Base-by-base conservation (phyloP, 129 eudicot species). In the Helichrysum umbraculigerum region DNA sequence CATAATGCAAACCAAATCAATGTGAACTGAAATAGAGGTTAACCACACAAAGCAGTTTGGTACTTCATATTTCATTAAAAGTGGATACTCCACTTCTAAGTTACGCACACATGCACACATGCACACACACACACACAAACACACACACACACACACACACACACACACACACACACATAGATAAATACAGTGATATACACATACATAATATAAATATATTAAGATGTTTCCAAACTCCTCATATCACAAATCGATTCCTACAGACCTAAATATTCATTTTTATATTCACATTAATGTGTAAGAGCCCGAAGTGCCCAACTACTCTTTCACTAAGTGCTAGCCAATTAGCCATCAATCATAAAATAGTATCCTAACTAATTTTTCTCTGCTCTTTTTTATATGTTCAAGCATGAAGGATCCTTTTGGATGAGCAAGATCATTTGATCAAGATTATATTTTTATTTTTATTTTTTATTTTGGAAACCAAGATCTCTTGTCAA, bases 281-380 rank as follows among this genome's bases (percentile, higher is more conserved):
- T 12, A 44, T 2, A 44, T 9, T 44, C 51, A 44, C 2, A 12
- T 47, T 47, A 47, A 47, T 4, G 12, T 47, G 5, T 47, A 12
- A 47, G 54, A 47, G 54, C 54, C 47, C 12, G 54, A 17, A 0
- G 54, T 14, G n/a, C 3, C 54, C 52, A 3, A 47, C 54, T 4
- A 47, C 41, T 70, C 39, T 70, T 70, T 70, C 42, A 71, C 64
- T 70, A 9, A 35, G n/a, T 51, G 16, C 75, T 14, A 2, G 34
- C 28, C 28, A 25, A 25, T 25, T 20, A 17, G 28, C 28, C 28
- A 21, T 29, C 41, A 71, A 4, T 32, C 29, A 52, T 15, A 7
- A n/a, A 3, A 54, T 6, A 71, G 1, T n/a, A 39, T 35, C 32
- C 50, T 54, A 54, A 71, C 50, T 21, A 71, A 54, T 14, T 19